Percentiles rank a stretch among this genome's conserved stretches.
Evolutionary conservation across 2,329 filamentous ascomycete genomes (phyloP).

Genomic region (Thielaviopsis euricoi): DNA sequence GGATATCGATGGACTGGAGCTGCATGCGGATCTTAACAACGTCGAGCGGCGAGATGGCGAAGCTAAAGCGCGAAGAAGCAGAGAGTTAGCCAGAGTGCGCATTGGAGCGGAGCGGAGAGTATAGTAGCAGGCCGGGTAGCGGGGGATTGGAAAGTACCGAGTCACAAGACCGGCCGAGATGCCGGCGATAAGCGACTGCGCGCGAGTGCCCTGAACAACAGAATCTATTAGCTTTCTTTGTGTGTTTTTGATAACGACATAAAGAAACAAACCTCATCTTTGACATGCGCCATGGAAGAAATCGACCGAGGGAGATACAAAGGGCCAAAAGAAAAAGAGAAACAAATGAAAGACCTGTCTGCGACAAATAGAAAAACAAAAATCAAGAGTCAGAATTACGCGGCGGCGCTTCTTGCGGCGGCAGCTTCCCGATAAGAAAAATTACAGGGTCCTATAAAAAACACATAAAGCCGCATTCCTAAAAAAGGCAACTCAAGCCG

Average conservation of each 20-base stretch:
- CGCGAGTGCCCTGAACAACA: constrained; percentile 31
- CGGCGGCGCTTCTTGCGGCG: not conserved
- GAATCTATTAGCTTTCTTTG: not conserved
- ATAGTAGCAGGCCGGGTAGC: not conserved
- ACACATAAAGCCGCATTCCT: too few relatives aligned
- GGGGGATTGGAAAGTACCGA: constrained; percentile 37
- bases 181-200: constrained; percentile 40
- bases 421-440: not conserved
- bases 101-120: too few relatives aligned
- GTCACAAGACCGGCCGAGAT: constrained; percentile 69
- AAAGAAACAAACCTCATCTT: constrained; percentile 11
- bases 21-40: constrained; percentile 97
- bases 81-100: not conserved
- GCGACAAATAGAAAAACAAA: too few relatives aligned
- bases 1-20: constrained; percentile 39
- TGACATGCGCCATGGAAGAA: constrained; percentile 6
- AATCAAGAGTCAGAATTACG: too few relatives aligned
- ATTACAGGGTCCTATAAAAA: not conserved
- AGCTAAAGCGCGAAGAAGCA: constrained; percentile 37
- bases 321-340: not conserved
- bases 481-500: not conserved
- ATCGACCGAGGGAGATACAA: not conserved
- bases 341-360: not conserved
- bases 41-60: constrained; percentile 87
- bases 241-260: not conserved